These are phyloP conservation scores for Colletotrichum falcatum DNA, from an alignment of 2,329 filamentous ascomycete species.

Conservation along the genomic window DNA sequence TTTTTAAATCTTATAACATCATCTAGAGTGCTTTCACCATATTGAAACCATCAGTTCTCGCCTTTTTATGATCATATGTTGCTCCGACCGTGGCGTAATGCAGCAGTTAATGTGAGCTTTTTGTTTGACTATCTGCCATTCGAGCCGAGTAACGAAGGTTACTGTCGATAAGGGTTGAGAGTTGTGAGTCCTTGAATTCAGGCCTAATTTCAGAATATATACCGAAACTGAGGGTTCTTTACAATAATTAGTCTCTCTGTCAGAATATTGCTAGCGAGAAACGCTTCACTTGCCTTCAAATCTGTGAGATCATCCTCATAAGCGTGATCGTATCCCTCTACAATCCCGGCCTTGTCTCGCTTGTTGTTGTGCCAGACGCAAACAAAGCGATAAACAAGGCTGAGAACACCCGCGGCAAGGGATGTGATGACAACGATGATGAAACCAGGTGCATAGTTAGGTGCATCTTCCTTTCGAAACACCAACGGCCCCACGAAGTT, in stretches of 20 bases:
- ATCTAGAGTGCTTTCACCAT: fast-evolving
- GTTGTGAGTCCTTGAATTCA: too few species aligned
- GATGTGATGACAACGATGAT: slow-evolving; percentile 52
- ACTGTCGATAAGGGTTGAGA: too few species aligned
- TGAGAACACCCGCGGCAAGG: slow-evolving; percentile 49
- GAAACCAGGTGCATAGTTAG: slow-evolving; percentile 44
- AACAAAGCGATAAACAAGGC: slow-evolving; percentile 57
- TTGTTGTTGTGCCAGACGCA: slow-evolving; percentile 47
- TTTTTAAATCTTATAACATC: neutral
- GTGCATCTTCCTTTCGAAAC: slow-evolving; percentile 55
- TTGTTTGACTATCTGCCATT: fast-evolving
- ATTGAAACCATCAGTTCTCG: neutral
- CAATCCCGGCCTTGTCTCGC: neutral
- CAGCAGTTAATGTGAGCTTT: neutral
- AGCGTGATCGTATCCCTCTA: neutral
- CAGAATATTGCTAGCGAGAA: neutral
- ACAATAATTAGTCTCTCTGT: neutral
- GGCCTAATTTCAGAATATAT: neutral
- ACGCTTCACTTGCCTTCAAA: neutral
- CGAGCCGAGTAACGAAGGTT: neutral
- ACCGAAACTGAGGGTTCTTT: neutral
- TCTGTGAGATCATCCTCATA: neutral
- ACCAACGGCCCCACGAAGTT: slow-evolving; percentile 44
- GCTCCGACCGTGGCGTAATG: neutral
- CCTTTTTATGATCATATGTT: neutral